phyloP scores from a whole-genome alignment of 768 basidiomycete species.

The Galerina sulciceps region DNA sequence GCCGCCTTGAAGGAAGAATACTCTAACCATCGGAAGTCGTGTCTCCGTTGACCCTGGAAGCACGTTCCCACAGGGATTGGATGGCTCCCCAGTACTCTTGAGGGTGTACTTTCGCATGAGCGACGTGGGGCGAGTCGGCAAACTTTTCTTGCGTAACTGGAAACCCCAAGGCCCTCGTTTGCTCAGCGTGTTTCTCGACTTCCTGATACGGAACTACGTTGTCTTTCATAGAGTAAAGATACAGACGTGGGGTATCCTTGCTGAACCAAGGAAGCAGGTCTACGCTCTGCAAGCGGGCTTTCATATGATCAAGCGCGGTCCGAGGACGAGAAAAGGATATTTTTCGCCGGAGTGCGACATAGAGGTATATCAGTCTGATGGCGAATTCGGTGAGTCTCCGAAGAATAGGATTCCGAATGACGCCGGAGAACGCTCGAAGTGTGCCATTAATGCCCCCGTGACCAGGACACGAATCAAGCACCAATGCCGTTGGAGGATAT shows the following conservation, averaged over 20 bases:
- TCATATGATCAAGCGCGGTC: conserved; percentile 30
- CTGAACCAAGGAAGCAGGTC: conserved; percentile 44
- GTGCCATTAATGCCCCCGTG: conserved; percentile 28
- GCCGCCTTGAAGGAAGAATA: not conserved
- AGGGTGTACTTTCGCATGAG: conserved; percentile 47
- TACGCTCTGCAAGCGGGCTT: conserved; percentile 28
- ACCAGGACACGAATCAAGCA: conserved; percentile 54
- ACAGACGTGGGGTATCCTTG: conserved; percentile 43
- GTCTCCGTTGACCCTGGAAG: conserved; percentile 20
- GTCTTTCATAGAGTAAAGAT: conserved; percentile 49
- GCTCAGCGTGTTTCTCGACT: conserved; percentile 38
- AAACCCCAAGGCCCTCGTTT: conserved; percentile 35
- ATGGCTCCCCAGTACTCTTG: conserved; percentile 48
- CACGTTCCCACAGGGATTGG: conserved; percentile 35
- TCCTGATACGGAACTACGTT: conserved; percentile 39
- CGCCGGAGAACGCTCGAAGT: conserved; percentile 34
- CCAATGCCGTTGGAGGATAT: conserved; percentile 32
- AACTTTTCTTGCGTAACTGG: conserved; percentile 40
- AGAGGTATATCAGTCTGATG: conserved; percentile 32
- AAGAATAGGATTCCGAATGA: conserved; percentile 34
- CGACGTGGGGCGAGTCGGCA: conserved; percentile 46
- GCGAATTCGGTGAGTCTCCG: conserved; percentile 24
- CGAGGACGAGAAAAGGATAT: conserved; percentile 26
- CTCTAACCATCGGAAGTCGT: not conserved
- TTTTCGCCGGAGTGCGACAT: conserved; percentile 18